Conservation (phyloP, 768 basidiomycete genomes). For the Collybia sp. region DNA sequence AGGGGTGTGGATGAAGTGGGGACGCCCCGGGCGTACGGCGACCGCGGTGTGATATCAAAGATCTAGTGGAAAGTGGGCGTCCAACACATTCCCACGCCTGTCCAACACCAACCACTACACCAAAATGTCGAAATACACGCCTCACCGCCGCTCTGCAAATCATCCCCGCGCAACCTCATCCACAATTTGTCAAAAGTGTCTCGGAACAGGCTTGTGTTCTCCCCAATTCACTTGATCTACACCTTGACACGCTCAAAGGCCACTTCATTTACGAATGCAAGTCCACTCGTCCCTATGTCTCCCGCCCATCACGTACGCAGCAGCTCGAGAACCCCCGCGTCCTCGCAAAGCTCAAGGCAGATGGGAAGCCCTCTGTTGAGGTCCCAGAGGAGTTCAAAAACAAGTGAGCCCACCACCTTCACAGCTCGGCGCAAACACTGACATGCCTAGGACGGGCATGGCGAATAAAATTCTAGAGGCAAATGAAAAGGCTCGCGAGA, state of each 20-base stretch:
- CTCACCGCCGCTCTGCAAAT: conserved; percentile 59
- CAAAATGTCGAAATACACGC: conserved; percentile 77
- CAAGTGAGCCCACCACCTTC: conserved; percentile 42
- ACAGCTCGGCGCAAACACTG: too few relatives aligned
- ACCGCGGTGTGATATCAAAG: too few relatives aligned
- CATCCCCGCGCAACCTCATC: conserved; percentile 58
- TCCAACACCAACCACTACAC: background rate
- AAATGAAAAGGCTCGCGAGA: conserved; percentile 29
- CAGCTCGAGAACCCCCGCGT: conserved; percentile 75
- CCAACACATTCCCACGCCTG: too few relatives aligned
- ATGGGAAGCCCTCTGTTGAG: conserved; percentile 75
- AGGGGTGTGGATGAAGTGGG: too few relatives aligned
- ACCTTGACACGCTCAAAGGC: conserved; percentile 34
- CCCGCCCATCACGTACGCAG: conserved; percentile 86
- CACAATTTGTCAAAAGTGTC: conserved; percentile 82
- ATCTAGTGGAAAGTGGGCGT: too few relatives aligned
- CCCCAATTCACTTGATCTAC: background rate
- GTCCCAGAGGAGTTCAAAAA: conserved; percentile 89
- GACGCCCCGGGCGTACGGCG: too few relatives aligned
- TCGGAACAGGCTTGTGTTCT: conserved; percentile 51
- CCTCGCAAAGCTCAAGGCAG: conserved; percentile 61
- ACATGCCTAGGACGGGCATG: conserved; percentile 54
- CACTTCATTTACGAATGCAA: conserved; percentile 95
- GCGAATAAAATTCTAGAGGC: conserved; percentile 80
- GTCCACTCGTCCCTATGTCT: conserved; percentile 71